Percentiles rank a stretch among this genome's conserved stretches.
Conservation (phyloP, 202 grass and related monocot genomes). For the Zizania palustris region DNA sequence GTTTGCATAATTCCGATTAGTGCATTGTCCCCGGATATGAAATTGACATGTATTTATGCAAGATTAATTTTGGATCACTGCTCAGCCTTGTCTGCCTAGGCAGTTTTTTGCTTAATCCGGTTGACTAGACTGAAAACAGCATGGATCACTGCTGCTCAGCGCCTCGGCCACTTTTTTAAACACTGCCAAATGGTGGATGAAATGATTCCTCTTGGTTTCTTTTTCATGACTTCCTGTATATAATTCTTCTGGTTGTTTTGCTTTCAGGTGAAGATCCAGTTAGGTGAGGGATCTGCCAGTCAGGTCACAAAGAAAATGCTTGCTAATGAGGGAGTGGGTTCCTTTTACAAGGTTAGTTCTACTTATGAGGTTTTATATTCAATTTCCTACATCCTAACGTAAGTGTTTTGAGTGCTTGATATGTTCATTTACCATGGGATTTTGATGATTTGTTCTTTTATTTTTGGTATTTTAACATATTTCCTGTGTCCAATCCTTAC, state of each 20-base stretch:
- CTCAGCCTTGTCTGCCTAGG: too few relatives aligned
- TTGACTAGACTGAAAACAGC: too few relatives aligned
- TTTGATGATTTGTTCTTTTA: neutral
- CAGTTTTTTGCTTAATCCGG: too few relatives aligned
- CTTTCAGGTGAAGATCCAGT: conserved; percentile 90
- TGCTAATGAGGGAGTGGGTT: conserved; percentile 67
- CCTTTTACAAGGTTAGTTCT: conserved; percentile 80
- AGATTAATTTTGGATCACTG: too few relatives aligned
- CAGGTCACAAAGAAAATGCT: conserved; percentile 85
- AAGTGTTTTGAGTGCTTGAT: neutral
- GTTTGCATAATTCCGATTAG: too few relatives aligned
- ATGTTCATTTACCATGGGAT: neutral
- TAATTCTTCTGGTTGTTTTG: conserved; percentile 31
- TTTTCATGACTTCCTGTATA: neutral
- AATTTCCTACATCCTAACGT: neutral
- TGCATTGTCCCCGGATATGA: too few relatives aligned
- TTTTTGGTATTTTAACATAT: neutral
- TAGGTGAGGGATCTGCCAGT: conserved; percentile 86
- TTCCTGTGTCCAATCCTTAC: neutral
- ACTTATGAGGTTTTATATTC: neutral
- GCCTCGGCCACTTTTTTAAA: too few relatives aligned
- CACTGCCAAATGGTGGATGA: neutral
- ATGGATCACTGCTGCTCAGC: too few relatives aligned
- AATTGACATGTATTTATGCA: too few relatives aligned
- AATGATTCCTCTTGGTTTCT: neutral